A percentile compares a stretch with the other conserved stretches of the same genome.
phyloP scores from a whole-genome alignment of 1,139 yeast species.

The Debaryomyces sp. region DNA sequence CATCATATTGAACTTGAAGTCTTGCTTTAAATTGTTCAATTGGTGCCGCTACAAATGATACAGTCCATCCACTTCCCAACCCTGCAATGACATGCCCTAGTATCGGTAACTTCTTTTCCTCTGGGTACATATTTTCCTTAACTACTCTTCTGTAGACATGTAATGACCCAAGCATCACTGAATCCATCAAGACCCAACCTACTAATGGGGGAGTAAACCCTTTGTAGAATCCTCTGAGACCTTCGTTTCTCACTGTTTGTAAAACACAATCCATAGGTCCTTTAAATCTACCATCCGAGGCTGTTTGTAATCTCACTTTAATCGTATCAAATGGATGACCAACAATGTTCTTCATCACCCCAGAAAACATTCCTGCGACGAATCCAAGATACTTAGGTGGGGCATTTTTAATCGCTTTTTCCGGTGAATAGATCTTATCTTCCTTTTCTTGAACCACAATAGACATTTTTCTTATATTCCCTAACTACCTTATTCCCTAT shows the following conservation, averaged over 20 bases:
- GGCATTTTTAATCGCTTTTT: constrained; percentile 7
- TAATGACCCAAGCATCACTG: constrained; percentile 83
- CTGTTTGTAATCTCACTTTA: constrained; percentile 85
- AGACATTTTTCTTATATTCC: constrained; percentile 21
- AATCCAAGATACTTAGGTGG: constrained; percentile 73
- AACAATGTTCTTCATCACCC: constrained; percentile 82
- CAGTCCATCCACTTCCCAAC: constrained; percentile 88
- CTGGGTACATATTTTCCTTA: constrained; percentile 62
- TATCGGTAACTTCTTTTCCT: constrained; percentile 65
- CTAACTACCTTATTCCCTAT: neutral
- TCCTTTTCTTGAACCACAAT: constrained; percentile 33
- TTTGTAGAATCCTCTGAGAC: constrained; percentile 74
- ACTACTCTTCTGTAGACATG: constrained; percentile 73
- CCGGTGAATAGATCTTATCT: constrained; percentile 18
- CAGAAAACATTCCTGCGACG: constrained; percentile 86
- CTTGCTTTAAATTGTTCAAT: constrained; percentile 89
- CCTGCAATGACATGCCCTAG: constrained; percentile 79
- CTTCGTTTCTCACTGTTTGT: constrained; percentile 74
- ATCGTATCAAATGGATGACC: constrained; percentile 95
- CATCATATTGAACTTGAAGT: constrained; percentile 87
- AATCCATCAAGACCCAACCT: constrained; percentile 94
- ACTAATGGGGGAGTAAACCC: constrained; percentile 92
- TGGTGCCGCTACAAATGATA: constrained; percentile 92
- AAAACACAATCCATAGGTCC: constrained; percentile 83
- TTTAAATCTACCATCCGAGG: constrained; percentile 65